Base-by-base conservation (phyloP, 2,329 filamentous ascomycete species). In the Chrysoporthe deuterocubensis region DNA sequence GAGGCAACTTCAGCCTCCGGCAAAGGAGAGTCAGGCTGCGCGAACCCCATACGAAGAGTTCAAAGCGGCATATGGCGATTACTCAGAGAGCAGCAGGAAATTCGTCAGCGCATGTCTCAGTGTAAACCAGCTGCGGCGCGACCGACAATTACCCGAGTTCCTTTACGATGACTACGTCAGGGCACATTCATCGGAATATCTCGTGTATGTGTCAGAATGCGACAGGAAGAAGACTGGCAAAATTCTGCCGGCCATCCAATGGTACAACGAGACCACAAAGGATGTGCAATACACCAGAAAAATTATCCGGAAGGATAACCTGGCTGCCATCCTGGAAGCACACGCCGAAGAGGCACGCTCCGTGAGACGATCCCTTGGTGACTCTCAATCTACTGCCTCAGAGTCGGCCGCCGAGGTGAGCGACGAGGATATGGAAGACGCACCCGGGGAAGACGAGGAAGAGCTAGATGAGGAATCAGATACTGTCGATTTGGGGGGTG, bases 131-230 rank as follows among this genome's bases (percentile, higher is more conserved):
- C 70, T 76, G 46, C 64, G 73, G 46, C 71, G 69, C 44, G 71
- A 71, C 52, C 62, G 65, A 40, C 63, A 71, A 74, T 67, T 76
- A 71, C 57, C 74, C 73, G 56, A 76, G 67, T 61, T 71, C n/a
- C 67, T 78, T 11, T 78, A 78, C 62, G 77, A 79, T 37, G 77
- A 79, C 54, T 79, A 78, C 52, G 76, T 79, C 48, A 73, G 77
- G 57, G 76, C 75, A 32, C 77, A 76, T 72, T 68, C 71, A 7
- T 73, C 77, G 59, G 74, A 72, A 18, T 79, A 78, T 56, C 21
- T 76, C 2, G 69, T 72, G 7, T 78, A 79, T 40, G 71, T 77
- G 16, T 66, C 58, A 58, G 66, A 73, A 40, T 77, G 73, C 44
- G 74, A 77, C 43, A 68, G 71, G 13, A 65, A 70, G 1, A 32